Evolutionary conservation across 345 rosid genomes (phyloP).

Genomic region (Ceriops decandra): DNA sequence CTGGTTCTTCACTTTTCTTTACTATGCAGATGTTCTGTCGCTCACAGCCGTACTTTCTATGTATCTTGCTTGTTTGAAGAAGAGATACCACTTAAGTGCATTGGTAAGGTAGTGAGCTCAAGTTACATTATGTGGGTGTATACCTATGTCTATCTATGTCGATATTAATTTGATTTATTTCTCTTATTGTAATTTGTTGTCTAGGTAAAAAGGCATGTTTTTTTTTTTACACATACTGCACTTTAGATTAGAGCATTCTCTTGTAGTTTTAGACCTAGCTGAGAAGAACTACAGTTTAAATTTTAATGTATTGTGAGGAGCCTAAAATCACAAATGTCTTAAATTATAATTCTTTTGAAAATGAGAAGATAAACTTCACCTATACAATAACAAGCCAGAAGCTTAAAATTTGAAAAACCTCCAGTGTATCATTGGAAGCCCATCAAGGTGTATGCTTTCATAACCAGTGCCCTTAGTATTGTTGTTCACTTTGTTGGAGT

Average conservation of each 20-base stretch:
- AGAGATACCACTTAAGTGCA: constrained; percentile 67
- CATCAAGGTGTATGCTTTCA: too few relatives aligned
- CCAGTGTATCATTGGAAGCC: too few relatives aligned
- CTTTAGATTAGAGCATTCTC: background rate
- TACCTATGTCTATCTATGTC: background rate
- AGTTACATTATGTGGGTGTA: background rate
- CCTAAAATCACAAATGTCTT: background rate
- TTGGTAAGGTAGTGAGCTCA: constrained; percentile 47
- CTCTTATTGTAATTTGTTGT: too few relatives aligned
- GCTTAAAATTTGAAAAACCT: too few relatives aligned
- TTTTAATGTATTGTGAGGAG: background rate
- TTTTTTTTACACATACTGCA: background rate
- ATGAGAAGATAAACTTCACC: background rate
- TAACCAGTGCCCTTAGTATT: too few relatives aligned
- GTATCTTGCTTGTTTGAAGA: constrained; percentile 80
- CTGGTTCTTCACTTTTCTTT: constrained; percentile 91
- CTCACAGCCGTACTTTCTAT: constrained; percentile 75
- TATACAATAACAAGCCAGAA: background rate
- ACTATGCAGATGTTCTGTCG: constrained; percentile 93
- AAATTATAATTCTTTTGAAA: background rate
- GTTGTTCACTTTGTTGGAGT: too few relatives aligned
- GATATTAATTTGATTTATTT: background rate
- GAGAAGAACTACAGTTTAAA: background rate
- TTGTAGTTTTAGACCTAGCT: background rate
- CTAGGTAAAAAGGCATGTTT: too few relatives aligned